Evolutionary conservation across 345 rosid genomes (phyloP).

Genomic region (Iberis pinnata): DNA sequence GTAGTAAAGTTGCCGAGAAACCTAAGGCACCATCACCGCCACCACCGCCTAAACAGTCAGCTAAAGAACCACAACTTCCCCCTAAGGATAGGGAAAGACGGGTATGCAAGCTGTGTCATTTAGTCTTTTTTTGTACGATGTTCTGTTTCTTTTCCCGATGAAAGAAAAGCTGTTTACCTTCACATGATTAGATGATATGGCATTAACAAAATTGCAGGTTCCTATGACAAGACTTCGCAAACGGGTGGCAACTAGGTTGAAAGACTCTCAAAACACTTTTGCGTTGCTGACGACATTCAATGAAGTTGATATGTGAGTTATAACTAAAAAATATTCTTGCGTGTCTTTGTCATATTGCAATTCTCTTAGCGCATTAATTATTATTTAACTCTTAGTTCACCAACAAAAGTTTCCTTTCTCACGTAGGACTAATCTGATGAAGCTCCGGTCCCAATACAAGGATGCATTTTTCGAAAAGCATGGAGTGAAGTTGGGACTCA

Average conservation of each 20-base stretch:
- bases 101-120: slow-evolving; percentile 38
- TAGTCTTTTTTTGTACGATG: background rate
- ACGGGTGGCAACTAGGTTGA: slow-evolving; percentile 88
- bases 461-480: slow-evolving; percentile 94
- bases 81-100: slow-evolving; percentile 98
- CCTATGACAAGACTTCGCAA: slow-evolving; percentile 99
- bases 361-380: background rate
- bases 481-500: slow-evolving; percentile 93
- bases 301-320: slow-evolving; percentile 89
- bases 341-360: background rate
- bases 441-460: slow-evolving; percentile 91
- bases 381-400: background rate
- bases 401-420: slow-evolving; percentile 6
- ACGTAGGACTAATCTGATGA: slow-evolving; percentile 90
- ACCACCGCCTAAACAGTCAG: slow-evolving; percentile 57
- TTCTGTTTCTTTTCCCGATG: slow-evolving; percentile 6
- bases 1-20: slow-evolving; percentile 40
- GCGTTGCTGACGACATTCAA: slow-evolving; percentile 94
- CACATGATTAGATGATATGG: slow-evolving; percentile 17
- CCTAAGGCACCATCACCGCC: slow-evolving; percentile 49
- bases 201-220: slow-evolving; percentile 45
- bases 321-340: background rate
- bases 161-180: background rate
- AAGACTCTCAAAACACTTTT: slow-evolving; percentile 96
- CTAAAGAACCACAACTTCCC: slow-evolving; percentile 91